A percentile compares a stretch with the other conserved stretches of the same genome.
These are phyloP conservation scores for Saccharomycopsis vini DNA, from an alignment of 805 yeast species.

Conservation along the genomic window DNA sequence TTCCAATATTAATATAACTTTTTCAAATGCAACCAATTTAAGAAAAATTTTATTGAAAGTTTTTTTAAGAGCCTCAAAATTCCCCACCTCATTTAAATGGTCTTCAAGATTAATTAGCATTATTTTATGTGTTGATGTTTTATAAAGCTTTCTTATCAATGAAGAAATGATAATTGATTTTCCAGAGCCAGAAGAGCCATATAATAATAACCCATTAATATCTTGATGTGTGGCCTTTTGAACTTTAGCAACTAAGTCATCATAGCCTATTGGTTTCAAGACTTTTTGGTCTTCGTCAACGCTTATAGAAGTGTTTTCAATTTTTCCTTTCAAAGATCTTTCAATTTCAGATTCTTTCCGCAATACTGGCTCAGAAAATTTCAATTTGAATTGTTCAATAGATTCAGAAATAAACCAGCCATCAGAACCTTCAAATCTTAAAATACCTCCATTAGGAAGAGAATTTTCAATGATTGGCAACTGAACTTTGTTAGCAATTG, in stretches of 20 bases:
- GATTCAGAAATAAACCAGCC: slow-evolving; percentile 38
- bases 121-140: slow-evolving; percentile 36
- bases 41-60: slow-evolving; percentile 37
- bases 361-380: slow-evolving; percentile 42
- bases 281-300: not conserved
- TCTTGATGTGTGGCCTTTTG: slow-evolving; percentile 34
- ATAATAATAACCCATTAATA: slow-evolving; percentile 48
- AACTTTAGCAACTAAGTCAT: slow-evolving; percentile 33
- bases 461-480: slow-evolving; percentile 37
- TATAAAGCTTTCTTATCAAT: slow-evolving; percentile 30
- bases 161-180: slow-evolving; percentile 49
- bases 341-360: slow-evolving; percentile 30
- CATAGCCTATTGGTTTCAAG: slow-evolving; percentile 48
- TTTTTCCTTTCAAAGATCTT: not conserved
- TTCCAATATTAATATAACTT: slow-evolving; percentile 67
- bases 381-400: slow-evolving; percentile 32
- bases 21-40: slow-evolving; percentile 57
- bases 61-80: slow-evolving; percentile 36
- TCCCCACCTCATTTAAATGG: slow-evolving; percentile 41
- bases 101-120: slow-evolving; percentile 45
- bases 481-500: slow-evolving; percentile 42
- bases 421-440: slow-evolving; percentile 40
- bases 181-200: slow-evolving; percentile 79
- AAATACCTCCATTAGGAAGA: slow-evolving; percentile 52
- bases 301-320: slow-evolving; percentile 7